Percentiles rank a stretch among this genome's conserved stretches.
Evolutionary conservation across 73 alveolate species (phyloP).

Genomic region (Paramecium pentaurelia): DNA sequence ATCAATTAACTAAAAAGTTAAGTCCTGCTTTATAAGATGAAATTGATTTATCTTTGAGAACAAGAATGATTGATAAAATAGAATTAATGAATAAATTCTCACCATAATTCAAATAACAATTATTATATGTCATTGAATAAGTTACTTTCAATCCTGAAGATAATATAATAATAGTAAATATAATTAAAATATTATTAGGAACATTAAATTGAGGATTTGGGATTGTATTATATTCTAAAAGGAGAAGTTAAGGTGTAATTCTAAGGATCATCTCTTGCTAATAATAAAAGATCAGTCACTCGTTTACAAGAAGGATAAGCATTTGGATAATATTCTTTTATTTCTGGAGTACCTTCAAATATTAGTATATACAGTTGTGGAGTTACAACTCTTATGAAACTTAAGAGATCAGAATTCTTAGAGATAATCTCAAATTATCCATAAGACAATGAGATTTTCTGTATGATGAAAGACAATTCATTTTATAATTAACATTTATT

Average conservation of each 20-base stretch:
- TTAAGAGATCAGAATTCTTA: background rate
- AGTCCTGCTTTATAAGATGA: slow-evolving; percentile 14
- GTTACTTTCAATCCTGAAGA: background rate
- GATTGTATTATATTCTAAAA: background rate
- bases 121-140: background rate
- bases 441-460: background rate
- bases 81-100: background rate
- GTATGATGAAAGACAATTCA: slow-evolving; percentile 2
- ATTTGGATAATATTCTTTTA: slow-evolving; percentile 12
- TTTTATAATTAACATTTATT: background rate
- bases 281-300: background rate
- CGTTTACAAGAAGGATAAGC: slow-evolving; percentile 4
- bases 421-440: background rate
- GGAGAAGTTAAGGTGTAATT: slow-evolving; percentile 8
- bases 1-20: background rate
- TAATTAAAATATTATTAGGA: background rate
- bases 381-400: background rate
- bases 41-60: background rate
- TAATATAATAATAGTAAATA: background rate
- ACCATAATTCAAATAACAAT: background rate
- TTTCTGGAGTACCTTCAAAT: background rate
- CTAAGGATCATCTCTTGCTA: background rate
- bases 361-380: slow-evolving; percentile 9
- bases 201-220: background rate
- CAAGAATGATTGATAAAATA: background rate